Conservation (phyloP, 768 basidiomycete species). For the Favolaschia claudopus region DNA sequence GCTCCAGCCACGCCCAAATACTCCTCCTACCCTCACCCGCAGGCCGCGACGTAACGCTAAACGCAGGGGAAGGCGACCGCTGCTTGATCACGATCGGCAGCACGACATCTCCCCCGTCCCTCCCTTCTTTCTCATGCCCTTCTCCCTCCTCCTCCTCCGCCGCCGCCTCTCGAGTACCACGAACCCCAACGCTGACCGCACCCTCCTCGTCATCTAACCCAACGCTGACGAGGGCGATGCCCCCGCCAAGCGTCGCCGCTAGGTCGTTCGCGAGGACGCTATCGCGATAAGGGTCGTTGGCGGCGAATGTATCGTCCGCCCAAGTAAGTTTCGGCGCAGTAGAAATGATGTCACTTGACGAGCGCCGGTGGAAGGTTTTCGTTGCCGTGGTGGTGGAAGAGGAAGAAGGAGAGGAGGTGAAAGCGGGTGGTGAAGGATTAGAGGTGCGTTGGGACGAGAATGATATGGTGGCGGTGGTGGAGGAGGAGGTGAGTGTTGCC, state of each 20-base stretch:
- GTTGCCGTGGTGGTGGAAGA: constrained; percentile 5
- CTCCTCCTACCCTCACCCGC: too few relatives aligned
- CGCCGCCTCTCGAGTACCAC: constrained; percentile 23
- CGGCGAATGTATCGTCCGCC: too few relatives aligned
- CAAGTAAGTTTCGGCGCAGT: background rate
- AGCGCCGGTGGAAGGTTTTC: constrained; percentile 25
- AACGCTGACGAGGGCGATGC: constrained; percentile 52
- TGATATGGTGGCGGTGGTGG: background rate
- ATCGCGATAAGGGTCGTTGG: too few relatives aligned
- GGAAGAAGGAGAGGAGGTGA: too few relatives aligned
- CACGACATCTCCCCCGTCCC: constrained; percentile 43
- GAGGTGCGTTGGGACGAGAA: background rate
- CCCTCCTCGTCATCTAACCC: too few relatives aligned
- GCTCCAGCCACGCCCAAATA: too few relatives aligned
- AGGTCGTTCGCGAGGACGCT: constrained; percentile 53
- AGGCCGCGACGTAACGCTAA: constrained; percentile 70
- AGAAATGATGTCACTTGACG: constrained; percentile 30
- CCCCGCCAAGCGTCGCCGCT: constrained; percentile 49
- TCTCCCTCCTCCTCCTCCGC: constrained; percentile 1
- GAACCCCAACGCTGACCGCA: too few relatives aligned
- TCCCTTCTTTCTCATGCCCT: constrained; percentile 19
- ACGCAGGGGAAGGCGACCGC: constrained; percentile 61
- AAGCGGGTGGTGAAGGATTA: too few relatives aligned
- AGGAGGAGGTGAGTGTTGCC: too few relatives aligned
- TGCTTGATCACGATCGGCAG: constrained; percentile 68